These are phyloP conservation scores for Fusarium sp. DNA, from an alignment of 2,329 filamentous ascomycete genomes.

Conservation along the genomic window DNA sequence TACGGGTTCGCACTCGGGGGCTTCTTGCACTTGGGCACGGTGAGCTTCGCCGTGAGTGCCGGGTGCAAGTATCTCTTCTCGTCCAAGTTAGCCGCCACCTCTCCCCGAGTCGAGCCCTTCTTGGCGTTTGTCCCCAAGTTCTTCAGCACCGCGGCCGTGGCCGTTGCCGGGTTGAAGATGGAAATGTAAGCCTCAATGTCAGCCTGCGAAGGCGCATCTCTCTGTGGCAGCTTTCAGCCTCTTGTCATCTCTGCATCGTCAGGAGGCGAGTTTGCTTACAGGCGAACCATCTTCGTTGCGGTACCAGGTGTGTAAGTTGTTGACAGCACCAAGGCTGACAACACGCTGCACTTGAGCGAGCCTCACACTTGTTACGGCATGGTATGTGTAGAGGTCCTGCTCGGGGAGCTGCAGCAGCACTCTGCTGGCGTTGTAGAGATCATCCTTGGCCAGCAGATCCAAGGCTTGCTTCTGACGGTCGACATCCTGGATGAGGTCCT, in stretches of 20 bases:
- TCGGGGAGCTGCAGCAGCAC: slow-evolving; percentile 55
- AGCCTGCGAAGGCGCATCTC: slow-evolving; percentile 57
- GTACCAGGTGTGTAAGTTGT: slow-evolving; percentile 61
- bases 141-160: slow-evolving; percentile 67
- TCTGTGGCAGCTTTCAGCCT: slow-evolving; percentile 41
- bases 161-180: slow-evolving; percentile 68
- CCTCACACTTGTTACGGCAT: slow-evolving; percentile 59
- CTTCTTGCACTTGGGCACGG: slow-evolving; percentile 57
- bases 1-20: slow-evolving; percentile 66
- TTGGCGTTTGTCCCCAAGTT: slow-evolving; percentile 70
- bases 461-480: slow-evolving; percentile 50
- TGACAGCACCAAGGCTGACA: slow-evolving; percentile 53
- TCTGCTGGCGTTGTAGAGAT: slow-evolving; percentile 56
- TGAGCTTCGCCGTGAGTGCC: slow-evolving; percentile 49
- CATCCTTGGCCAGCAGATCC: slow-evolving; percentile 52
- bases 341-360: slow-evolving; percentile 59
- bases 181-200: slow-evolving; percentile 72
- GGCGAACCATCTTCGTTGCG: slow-evolving; percentile 48
- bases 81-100: slow-evolving; percentile 64
- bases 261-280: slow-evolving; percentile 40
- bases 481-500: slow-evolving; percentile 51
- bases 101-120: slow-evolving; percentile 65
- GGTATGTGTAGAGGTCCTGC: slow-evolving; percentile 58
- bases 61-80: slow-evolving; percentile 61
- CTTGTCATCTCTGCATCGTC: slow-evolving; percentile 2